These are phyloP conservation scores for Linum lewisii DNA, from an alignment of 345 rosid genomes.

Conservation along the genomic window DNA sequence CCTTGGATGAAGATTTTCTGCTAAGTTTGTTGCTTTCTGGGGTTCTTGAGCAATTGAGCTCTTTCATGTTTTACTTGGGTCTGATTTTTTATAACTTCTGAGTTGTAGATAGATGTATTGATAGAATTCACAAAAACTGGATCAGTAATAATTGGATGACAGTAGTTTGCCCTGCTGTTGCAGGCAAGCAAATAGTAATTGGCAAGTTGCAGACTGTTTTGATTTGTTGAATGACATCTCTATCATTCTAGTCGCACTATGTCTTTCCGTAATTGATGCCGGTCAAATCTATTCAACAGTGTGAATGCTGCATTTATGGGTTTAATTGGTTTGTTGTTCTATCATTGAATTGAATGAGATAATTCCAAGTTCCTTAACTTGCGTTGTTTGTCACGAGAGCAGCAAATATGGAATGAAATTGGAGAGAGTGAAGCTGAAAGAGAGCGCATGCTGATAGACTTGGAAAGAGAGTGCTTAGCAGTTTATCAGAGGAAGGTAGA, in stretches of 20 bases:
- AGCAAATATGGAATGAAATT: constrained; percentile 96
- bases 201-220: too few relatives aligned
- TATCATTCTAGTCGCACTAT: not conserved
- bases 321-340: not conserved
- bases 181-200: too few relatives aligned
- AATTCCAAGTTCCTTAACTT: not conserved
- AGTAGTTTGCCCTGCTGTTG: too few relatives aligned
- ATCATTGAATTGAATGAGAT: not conserved
- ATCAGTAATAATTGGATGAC: too few relatives aligned
- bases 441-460: constrained; percentile 68
- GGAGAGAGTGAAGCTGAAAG: constrained; percentile 86
- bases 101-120: not conserved
- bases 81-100: not conserved
- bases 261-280: not conserved
- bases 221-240: not conserved
- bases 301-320: not conserved
- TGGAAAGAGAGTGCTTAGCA: constrained; percentile 91
- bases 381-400: constrained; percentile 23
- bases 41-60: not conserved
- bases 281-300: not conserved
- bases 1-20: not conserved
- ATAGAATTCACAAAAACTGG: not conserved
- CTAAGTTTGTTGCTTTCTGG: not conserved
- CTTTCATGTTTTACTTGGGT: not conserved
- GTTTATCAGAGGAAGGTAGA: constrained; percentile 86